Evolutionary conservation across 495 filamentous ascomycete species (phyloP).

Genomic region (Aspergillus panamensis): DNA sequence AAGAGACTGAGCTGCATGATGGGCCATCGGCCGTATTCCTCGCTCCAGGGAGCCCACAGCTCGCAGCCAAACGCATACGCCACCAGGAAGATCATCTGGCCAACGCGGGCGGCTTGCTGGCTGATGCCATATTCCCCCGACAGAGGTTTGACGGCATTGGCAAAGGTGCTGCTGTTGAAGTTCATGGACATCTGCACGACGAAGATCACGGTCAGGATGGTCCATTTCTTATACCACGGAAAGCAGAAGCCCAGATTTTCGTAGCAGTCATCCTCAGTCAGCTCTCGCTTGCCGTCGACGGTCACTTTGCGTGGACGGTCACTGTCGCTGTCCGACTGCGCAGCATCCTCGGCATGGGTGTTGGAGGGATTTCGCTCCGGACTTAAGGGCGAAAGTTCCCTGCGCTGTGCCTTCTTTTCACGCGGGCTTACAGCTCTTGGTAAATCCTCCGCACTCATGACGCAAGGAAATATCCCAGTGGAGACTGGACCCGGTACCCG

Average conservation of each 20-base stretch:
- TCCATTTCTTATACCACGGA: conserved; percentile 69
- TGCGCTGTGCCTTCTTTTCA: conserved; percentile 6
- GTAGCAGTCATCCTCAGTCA: conserved; percentile 60
- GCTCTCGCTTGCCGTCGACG: conserved; percentile 49
- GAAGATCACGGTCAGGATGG: conserved; percentile 69
- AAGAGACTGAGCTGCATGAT: conserved; percentile 67
- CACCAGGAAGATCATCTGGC: conserved; percentile 68
- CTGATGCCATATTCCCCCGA: conserved; percentile 60
- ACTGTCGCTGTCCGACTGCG: conserved; percentile 21
- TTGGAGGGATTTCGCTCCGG: conserved; percentile 15
- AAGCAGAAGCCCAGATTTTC: conserved; percentile 64
- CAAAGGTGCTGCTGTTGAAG: conserved; percentile 74
- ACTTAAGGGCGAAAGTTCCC: neutral
- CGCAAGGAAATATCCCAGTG: neutral
- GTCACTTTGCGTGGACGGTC: conserved; percentile 9
- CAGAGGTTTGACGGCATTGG: conserved; percentile 60
- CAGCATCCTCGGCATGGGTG: conserved; percentile 23
- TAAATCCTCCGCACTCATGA: neutral
- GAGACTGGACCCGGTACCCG: neutral
- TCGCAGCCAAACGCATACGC: conserved; percentile 77
- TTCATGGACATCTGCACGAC: conserved; percentile 80
- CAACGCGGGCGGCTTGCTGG: conserved; percentile 59
- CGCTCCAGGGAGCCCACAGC: conserved; percentile 78
- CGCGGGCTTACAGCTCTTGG: neutral
- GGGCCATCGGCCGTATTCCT: conserved; percentile 73